A percentile compares a stretch with the other conserved stretches of the same genome.
These are phyloP conservation scores for Acmispon strigosus DNA, from an alignment of 306 rosid genomes.

Conservation along the genomic window DNA sequence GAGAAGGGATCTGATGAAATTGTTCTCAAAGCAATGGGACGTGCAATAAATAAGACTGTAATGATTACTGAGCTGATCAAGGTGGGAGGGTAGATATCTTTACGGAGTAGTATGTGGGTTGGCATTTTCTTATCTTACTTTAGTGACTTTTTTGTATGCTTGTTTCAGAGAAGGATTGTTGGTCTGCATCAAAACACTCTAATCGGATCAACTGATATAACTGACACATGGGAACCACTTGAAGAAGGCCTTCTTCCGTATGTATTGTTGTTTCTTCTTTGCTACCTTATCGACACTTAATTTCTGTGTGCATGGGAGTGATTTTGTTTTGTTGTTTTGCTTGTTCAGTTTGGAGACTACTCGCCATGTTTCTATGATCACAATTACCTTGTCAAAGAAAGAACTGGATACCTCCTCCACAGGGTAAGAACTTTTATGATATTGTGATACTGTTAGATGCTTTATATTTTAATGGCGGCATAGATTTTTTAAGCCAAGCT, in stretches of 20 bases:
- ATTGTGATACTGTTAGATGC: neutral
- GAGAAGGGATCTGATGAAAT: conserved; percentile 72
- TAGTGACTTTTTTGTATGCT: neutral
- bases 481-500: neutral
- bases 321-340: conserved; percentile 11
- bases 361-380: conserved; percentile 87
- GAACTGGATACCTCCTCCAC: conserved; percentile 59
- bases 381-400: conserved; percentile 65
- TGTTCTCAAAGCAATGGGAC: conserved; percentile 87
- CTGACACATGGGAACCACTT: conserved; percentile 82
- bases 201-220: conserved; percentile 82
- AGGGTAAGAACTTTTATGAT: conserved; percentile 48
- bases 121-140: conserved; percentile 7
- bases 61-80: conserved; percentile 80
- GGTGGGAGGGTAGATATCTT: conserved; percentile 36
- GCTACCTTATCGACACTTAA: neutral
- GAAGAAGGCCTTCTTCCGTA: conserved; percentile 97
- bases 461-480: neutral
- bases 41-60: conserved; percentile 87
- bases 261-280: conserved; percentile 21
- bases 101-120: neutral
- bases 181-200: conserved; percentile 70
- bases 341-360: conserved; percentile 72
- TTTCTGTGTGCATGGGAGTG: neutral
- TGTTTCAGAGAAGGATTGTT: conserved; percentile 73